Conservation (phyloP, 140 eudicot species). For the Bidens hawaiensis region DNA sequence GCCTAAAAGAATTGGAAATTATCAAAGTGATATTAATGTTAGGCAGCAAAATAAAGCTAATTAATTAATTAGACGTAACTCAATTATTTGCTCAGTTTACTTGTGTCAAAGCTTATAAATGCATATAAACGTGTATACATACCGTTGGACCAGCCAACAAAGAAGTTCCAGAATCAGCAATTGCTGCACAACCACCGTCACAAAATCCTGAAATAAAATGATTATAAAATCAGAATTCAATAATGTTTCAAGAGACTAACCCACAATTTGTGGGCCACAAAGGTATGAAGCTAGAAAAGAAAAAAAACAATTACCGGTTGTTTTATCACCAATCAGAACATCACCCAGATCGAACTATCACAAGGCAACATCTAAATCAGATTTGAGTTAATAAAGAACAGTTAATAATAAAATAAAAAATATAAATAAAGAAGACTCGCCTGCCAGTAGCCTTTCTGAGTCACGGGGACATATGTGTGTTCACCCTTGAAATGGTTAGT, state of each 20-base stretch:
- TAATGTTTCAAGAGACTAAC: neutral
- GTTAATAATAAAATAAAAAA: neutral
- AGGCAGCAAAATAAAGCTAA: neutral
- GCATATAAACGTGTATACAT: slow-evolving; percentile 28
- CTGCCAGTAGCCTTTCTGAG: slow-evolving; percentile 98
- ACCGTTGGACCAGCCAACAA: slow-evolving; percentile 97
- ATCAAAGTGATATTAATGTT: neutral
- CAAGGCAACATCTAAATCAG: slow-evolving; percentile 16
- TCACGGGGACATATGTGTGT: slow-evolving; percentile 79
- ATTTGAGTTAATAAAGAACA: neutral
- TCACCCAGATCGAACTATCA: slow-evolving; percentile 93
- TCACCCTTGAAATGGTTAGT: slow-evolving; percentile 70
- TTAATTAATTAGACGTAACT: neutral
- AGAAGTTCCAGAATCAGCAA: slow-evolving; percentile 99
- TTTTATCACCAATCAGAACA: slow-evolving; percentile 58
- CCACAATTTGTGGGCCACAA: no score
- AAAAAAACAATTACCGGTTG: slow-evolving; percentile 61
- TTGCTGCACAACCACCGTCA: slow-evolving; percentile 77
- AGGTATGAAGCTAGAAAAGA: neutral
- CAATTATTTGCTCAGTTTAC: slow-evolving; percentile 4
- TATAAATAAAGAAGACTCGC: slow-evolving; percentile 22
- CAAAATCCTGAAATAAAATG: slow-evolving; percentile 65
- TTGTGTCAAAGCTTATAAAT: neutral
- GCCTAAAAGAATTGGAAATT: slow-evolving; percentile 36
- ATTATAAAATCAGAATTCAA: slow-evolving; percentile 3